A percentile compares a stretch with the other conserved stretches of the same genome.
These are phyloP conservation scores for Paramecium primaurelia DNA, from an alignment of 73 alveolate genomes.

Conservation along the genomic window DNA sequence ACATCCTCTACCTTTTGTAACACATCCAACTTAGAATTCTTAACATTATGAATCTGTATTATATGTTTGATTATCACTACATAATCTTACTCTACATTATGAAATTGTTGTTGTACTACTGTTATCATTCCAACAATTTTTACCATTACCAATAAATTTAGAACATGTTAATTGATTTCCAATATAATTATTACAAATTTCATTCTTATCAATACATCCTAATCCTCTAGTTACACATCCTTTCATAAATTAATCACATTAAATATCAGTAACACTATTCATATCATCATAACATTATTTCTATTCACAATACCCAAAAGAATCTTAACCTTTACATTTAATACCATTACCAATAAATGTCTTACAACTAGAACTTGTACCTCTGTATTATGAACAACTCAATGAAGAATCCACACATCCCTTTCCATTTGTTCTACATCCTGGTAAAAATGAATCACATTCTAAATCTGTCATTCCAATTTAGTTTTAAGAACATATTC, in stretches of 20 bases:
- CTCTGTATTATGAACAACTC: not conserved
- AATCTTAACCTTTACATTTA: not conserved
- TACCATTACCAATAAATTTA: not conserved
- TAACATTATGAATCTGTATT: constrained; percentile 8
- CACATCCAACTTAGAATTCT: not conserved
- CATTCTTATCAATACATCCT: not conserved
- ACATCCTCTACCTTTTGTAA: not conserved
- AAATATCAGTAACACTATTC: not conserved
- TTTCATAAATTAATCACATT: not conserved
- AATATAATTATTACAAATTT: not conserved
- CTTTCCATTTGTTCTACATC: constrained; percentile 8
- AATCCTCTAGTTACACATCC: not conserved
- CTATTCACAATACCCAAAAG: not conserved
- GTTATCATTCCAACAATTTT: not conserved
- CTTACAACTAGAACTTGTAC: not conserved
- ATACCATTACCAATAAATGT: not conserved
- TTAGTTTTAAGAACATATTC: not conserved
- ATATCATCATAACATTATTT: not conserved
- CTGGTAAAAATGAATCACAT: not conserved
- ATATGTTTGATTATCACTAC: not conserved
- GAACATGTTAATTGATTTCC: not conserved
- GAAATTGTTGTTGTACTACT: not conserved
- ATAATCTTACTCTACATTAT: not conserved
- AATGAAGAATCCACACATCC: not conserved
- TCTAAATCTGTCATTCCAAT: not conserved